These are phyloP conservation scores for Picea sitchensis DNA, from an alignment of 75 land plant species.

Conservation along the genomic window DNA sequence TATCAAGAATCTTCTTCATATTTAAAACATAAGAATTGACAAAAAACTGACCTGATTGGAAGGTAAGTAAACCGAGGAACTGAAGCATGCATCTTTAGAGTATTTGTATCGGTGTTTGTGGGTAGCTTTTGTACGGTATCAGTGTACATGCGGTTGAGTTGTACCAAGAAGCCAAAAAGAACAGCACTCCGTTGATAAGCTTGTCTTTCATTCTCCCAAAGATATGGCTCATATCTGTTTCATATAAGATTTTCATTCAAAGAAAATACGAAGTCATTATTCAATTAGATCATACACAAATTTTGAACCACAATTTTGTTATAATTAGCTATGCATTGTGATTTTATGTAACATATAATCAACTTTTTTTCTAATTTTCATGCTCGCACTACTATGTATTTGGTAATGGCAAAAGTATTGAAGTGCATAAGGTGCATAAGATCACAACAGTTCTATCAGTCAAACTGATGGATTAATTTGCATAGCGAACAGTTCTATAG, in stretches of 20 bases:
- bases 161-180: constrained; percentile 90
- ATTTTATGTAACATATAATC: no score
- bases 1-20: no score
- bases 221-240: constrained; percentile 83
- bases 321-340: no score
- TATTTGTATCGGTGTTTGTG: constrained; percentile 74
- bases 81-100: constrained; percentile 59
- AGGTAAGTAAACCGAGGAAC: constrained; percentile 93
- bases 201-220: constrained; percentile 98
- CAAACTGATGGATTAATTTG: neutral
- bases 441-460: neutral
- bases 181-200: constrained; percentile 87
- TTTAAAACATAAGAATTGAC: no score
- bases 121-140: constrained; percentile 68
- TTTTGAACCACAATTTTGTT: neutral
- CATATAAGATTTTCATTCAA: neutral
- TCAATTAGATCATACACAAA: constrained; percentile 3
- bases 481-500: neutral
- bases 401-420: neutral
- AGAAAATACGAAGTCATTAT: constrained; percentile 6
- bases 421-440: neutral
- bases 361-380: neutral
- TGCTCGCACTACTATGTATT: neutral
- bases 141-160: constrained; percentile 82
- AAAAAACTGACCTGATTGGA: constrained; percentile 76